Evolutionary conservation across 176 grass and related monocot genomes (phyloP).

Genomic region (Tuctoria greenei): DNA sequence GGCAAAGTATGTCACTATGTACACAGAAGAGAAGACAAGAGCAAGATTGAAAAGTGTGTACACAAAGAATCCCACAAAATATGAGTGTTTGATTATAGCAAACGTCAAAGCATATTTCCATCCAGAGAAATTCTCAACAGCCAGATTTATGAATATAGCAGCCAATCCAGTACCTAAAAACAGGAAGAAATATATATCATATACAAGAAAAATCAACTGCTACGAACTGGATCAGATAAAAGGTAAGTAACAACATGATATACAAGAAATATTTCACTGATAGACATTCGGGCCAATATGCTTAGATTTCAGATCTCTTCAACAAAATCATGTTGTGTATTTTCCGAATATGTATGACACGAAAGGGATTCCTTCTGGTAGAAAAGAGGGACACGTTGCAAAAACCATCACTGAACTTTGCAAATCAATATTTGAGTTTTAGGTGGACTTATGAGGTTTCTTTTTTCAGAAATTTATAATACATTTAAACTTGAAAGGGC

Average conservation of each 20-base stretch:
- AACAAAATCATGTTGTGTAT: neutral
- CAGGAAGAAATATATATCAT: constrained; percentile 26
- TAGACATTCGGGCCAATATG: neutral
- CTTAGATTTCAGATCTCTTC: constrained; percentile 1
- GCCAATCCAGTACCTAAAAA: constrained; percentile 89
- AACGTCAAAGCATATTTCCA: constrained; percentile 96
- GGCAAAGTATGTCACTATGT: constrained; percentile 86
- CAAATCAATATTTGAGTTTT: neutral
- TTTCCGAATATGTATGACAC: neutral
- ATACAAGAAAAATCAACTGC: neutral
- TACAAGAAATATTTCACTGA: neutral
- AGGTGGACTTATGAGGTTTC: neutral
- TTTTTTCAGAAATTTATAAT: neutral
- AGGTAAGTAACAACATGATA: neutral
- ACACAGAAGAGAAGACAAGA: constrained; percentile 88
- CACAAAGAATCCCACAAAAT: constrained; percentile 89
- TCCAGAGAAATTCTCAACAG: constrained; percentile 97
- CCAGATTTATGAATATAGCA: constrained; percentile 97
- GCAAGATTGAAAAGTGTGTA: constrained; percentile 82
- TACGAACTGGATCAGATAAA: constrained; percentile 5
- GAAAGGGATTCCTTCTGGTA: neutral
- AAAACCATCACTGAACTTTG: neutral
- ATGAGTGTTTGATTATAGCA: constrained; percentile 94
- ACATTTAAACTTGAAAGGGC: neutral
- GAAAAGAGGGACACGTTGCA: neutral